A percentile compares a stretch with the other conserved stretches of the same genome.
phyloP scores from a whole-genome alignment of 495 filamentous ascomycete genomes.

The Penicillium turbatum region DNA sequence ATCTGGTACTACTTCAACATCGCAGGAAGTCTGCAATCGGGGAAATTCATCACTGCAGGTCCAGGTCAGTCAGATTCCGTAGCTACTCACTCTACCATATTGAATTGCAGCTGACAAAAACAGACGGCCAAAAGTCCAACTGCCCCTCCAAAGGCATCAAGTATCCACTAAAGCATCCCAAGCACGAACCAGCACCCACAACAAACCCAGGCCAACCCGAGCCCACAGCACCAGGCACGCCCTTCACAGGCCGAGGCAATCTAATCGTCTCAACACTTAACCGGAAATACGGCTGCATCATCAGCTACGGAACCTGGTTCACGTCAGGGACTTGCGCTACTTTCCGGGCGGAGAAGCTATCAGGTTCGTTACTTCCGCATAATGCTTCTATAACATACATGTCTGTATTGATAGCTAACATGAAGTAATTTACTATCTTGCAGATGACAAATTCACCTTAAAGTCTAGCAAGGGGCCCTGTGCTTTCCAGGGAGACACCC shows the following conservation, averaged over 20 bases:
- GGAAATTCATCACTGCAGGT: constrained; percentile 62
- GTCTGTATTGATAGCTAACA: not conserved
- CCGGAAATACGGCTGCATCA: constrained; percentile 60
- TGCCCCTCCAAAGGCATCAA: constrained; percentile 59
- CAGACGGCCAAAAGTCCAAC: constrained; percentile 58
- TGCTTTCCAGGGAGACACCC: constrained; percentile 40
- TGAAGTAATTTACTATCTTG: constrained; percentile 5
- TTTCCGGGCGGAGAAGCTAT: constrained; percentile 50
- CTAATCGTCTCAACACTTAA: constrained; percentile 53
- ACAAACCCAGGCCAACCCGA: constrained; percentile 27
- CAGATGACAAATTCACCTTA: constrained; percentile 55
- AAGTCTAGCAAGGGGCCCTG: constrained; percentile 58
- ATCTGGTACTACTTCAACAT: constrained; percentile 86
- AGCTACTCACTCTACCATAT: not conserved
- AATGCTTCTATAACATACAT: not conserved
- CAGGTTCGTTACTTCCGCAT: constrained; percentile 35
- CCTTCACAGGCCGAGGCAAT: constrained; percentile 55
- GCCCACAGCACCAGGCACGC: constrained; percentile 40
- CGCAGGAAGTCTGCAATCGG: constrained; percentile 68
- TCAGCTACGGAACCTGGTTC: constrained; percentile 67
- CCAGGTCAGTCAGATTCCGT: constrained; percentile 42
- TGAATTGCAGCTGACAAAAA: not conserved
- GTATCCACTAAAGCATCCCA: constrained; percentile 61
- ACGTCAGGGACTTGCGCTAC: constrained; percentile 65
- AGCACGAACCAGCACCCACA: constrained; percentile 35